Conservation (phyloP, 768 basidiomycete genomes). For the Pulveroboletus sp. region DNA sequence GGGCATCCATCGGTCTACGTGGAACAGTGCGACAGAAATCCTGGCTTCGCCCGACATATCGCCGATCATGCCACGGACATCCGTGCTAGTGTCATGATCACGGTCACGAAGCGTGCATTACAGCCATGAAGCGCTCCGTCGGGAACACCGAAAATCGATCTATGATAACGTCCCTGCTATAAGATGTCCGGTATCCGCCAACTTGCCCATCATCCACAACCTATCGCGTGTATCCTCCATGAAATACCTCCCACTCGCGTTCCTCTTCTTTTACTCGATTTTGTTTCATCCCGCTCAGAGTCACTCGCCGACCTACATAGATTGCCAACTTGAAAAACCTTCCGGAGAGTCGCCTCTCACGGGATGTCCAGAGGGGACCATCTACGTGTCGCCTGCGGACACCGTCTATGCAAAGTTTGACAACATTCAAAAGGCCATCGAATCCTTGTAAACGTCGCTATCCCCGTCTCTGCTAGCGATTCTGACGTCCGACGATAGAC, state of each 20-base stretch:
- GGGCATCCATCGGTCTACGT: too few species aligned
- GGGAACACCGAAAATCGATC: neutral
- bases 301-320: constrained; percentile 45
- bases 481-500: constrained; percentile 31
- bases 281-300: constrained; percentile 14
- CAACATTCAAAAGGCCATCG: constrained; percentile 53
- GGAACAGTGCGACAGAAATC: too few species aligned
- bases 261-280: constrained; percentile 3
- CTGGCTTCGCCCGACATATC: too few species aligned
- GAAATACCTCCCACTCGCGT: constrained; percentile 3
- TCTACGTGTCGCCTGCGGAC: constrained; percentile 56
- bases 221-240: constrained; percentile 1
- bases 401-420: constrained; percentile 40
- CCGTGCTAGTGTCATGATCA: too few species aligned
- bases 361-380: constrained; percentile 56
- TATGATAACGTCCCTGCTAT: neutral
- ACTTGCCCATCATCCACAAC: too few species aligned
- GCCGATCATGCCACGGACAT: too few species aligned
- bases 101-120: too few species aligned
- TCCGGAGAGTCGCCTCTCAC: constrained; percentile 38
- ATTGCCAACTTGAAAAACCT: constrained; percentile 54
- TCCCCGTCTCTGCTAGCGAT: neutral
- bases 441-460: constrained; percentile 46
- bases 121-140: too few species aligned
- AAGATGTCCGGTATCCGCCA: neutral